Evolutionary conservation across 345 rosid genomes (phyloP), one percentile per base, ranked within the genome.

Genomic region (Isatis tinctoria): DNA sequence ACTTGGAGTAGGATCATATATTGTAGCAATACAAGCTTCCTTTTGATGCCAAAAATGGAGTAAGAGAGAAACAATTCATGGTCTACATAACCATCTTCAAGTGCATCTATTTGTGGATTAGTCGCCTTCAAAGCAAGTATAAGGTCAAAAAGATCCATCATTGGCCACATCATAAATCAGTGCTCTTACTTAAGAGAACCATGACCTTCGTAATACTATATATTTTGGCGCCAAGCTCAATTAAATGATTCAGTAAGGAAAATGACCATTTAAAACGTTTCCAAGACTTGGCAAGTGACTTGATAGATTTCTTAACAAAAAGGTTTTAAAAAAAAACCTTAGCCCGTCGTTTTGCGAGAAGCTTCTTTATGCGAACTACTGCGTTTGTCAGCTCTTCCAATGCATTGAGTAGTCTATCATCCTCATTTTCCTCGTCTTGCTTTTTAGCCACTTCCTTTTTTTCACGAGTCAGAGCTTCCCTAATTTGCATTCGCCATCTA

Each of bases 401-500:
- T 83, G 92, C 99, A 80, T 90, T 87, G 47, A 95, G 92, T 58
- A 90, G 78, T 74, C 69, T 92, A 80, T 92, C 97, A 78, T 95
- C 98, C 36, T 83, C 94, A 69, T 88, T 89, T 75, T 82, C 87
- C 59, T 83, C 84, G 41, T 69, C 80, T 41, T 86, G 84, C 39
- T 75, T 68, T 45, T 78, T 35, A 45, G 86, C 35, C 40, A 52
- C 69, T 78, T 85, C 81, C 81, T 90, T 88, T 66, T 86, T 82
- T 14, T 87, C 54, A 49, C 94, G 91, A 80, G 89, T 78, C 67
- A 92, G 61, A 36, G 90, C 92, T 85, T 90, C 92, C 74, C 94
- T 83, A 26, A 88, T 22, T 17, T 86, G 86, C 91, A 95, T 84
- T 65, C 98, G 80, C 99, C 99, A 95, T 75, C 99, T 95, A 72